Evolutionary conservation across 2,329 filamentous ascomycete species (phyloP).

Genomic region (Zalaria sp.): DNA sequence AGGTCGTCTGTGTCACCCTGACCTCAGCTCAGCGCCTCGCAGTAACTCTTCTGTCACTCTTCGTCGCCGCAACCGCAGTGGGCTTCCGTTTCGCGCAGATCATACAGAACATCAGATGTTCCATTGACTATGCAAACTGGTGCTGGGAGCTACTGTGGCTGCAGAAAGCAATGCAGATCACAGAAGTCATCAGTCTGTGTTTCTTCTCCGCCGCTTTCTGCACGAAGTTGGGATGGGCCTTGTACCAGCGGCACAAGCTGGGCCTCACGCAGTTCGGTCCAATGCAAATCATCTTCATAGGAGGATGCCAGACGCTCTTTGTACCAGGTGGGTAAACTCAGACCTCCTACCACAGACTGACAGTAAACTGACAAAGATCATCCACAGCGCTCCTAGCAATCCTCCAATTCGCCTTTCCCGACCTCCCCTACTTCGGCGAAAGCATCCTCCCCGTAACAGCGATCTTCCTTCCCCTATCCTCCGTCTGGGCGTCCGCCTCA

Average conservation of each 20-base stretch:
- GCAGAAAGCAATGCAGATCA: conserved; percentile 24
- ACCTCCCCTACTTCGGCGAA: conserved; percentile 39
- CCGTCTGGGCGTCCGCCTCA: conserved; percentile 45
- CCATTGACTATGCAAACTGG: conserved; percentile 6
- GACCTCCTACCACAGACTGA: neutral
- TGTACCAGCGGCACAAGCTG: conserved; percentile 40
- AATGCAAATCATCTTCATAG: conserved; percentile 53
- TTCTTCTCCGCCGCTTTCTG: conserved; percentile 50
- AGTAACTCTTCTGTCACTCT: conserved; percentile 32
- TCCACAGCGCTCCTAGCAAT: conserved; percentile 44
- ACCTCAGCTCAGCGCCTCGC: conserved; percentile 26
- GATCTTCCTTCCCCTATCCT: conserved; percentile 50
- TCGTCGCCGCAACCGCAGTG: conserved; percentile 37
- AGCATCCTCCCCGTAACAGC: conserved; percentile 44
- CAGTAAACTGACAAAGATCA: conserved; percentile 6
- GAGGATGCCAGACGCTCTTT: conserved; percentile 52
- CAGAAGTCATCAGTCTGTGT: conserved; percentile 42
- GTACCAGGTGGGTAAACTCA: conserved; percentile 40
- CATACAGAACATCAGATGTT: conserved; percentile 28
- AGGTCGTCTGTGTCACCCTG: conserved; percentile 44
- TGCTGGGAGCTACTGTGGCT: conserved; percentile 10
- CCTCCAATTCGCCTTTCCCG: conserved; percentile 35
- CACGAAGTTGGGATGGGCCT: conserved; percentile 44
- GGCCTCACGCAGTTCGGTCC: conserved; percentile 48
- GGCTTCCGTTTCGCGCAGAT: conserved; percentile 39